Conservation (phyloP, 2,329 filamentous ascomycete genomes). For the Fusarium secorum region DNA sequence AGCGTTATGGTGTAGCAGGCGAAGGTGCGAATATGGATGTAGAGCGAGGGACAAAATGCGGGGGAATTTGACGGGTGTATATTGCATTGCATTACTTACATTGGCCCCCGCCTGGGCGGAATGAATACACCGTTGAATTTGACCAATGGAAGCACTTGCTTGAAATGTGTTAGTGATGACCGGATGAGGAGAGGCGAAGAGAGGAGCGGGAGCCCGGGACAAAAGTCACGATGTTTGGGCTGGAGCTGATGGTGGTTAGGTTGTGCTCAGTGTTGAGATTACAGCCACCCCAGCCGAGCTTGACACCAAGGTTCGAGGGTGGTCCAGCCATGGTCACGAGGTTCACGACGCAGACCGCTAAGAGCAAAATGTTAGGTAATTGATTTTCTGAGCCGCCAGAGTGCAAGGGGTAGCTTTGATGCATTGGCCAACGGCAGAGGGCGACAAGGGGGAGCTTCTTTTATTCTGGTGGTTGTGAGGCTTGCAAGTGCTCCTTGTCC, state of each 20-base stretch:
- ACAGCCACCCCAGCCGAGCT: slow-evolving; percentile 21
- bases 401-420: slow-evolving; percentile 25
- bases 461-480: slow-evolving; percentile 17
- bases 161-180: slow-evolving; percentile 16
- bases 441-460: neutral
- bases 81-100: neutral
- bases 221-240: slow-evolving; percentile 39
- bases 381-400: slow-evolving; percentile 17
- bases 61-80: slow-evolving; percentile 21
- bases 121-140: slow-evolving; percentile 23
- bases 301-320: slow-evolving; percentile 25
- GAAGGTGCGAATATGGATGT: slow-evolving; percentile 4
- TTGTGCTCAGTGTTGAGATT: slow-evolving; percentile 5
- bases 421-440: slow-evolving; percentile 31
- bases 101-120: neutral
- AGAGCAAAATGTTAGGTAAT: slow-evolving; percentile 40
- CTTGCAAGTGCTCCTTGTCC: slow-evolving; percentile 25
- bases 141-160: slow-evolving; percentile 25
- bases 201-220: neutral
- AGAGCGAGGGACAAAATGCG: slow-evolving; percentile 28
- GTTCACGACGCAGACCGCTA: slow-evolving; percentile 31
- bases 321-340: slow-evolving; percentile 26
- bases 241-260: slow-evolving; percentile 23
- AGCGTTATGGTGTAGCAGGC: slow-evolving; percentile 14
- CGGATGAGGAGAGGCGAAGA: slow-evolving; percentile 13